These are phyloP conservation scores for Pelargonium cotyledonis DNA, from an alignment of 441 rosid species.

Conservation along the genomic window DNA sequence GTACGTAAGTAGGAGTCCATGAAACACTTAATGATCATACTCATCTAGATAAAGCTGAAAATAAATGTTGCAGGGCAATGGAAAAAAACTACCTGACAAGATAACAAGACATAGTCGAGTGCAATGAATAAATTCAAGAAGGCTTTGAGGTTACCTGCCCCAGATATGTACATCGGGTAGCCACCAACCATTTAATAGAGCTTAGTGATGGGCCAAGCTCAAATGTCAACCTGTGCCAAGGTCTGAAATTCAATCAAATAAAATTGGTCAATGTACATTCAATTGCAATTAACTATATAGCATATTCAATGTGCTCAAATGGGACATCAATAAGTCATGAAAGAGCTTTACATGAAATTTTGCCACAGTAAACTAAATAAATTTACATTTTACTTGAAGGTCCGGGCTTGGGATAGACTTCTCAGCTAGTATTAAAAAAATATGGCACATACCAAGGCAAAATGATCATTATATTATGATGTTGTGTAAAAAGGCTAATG, in stretches of 20 bases:
- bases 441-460: conserved; percentile 33
- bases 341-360: too few species aligned
- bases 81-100: not conserved
- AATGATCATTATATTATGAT: not conserved
- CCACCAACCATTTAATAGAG: too few species aligned
- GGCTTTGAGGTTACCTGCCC: too few species aligned
- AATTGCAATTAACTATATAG: not conserved
- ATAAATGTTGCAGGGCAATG: not conserved
- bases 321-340: not conserved
- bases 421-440: conserved; percentile 72
- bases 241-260: not conserved
- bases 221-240: not conserved
- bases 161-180: too few species aligned
- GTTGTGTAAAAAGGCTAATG: not conserved
- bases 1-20: not conserved
- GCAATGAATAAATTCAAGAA: too few species aligned
- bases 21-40: not conserved
- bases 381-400: conserved; percentile 33
- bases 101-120: not conserved
- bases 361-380: not conserved
- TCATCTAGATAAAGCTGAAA: not conserved
- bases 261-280: not conserved
- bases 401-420: conserved; percentile 85
- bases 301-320: not conserved
- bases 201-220: not conserved